Evolutionary conservation across 345 rosid genomes (phyloP).

Genomic region (Brassica incana): DNA sequence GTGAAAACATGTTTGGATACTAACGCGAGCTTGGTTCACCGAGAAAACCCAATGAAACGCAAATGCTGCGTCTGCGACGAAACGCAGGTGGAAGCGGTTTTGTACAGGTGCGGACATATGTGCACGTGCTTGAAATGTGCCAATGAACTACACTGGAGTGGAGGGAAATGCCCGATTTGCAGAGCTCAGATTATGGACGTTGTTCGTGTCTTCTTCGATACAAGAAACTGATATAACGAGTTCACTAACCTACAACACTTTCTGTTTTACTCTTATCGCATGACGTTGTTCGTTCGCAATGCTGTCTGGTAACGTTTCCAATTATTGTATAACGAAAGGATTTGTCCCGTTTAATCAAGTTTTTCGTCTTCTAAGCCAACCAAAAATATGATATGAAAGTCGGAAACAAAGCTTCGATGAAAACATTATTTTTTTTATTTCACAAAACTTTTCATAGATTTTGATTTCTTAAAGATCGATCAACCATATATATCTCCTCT

Average conservation of each 20-base stretch:
- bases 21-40: slow-evolving; percentile 48
- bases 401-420: background rate
- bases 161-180: slow-evolving; percentile 76
- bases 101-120: slow-evolving; percentile 94
- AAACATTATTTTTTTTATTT: background rate
- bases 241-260: slow-evolving; percentile 11
- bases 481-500: background rate
- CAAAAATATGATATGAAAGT: background rate
- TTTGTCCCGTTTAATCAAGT: background rate
- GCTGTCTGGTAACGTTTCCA: background rate
- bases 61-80: slow-evolving; percentile 71
- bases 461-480: slow-evolving; percentile 7
- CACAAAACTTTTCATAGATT: background rate
- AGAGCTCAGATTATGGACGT: slow-evolving; percentile 76
- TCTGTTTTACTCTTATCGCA: background rate
- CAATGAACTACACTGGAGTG: slow-evolving; percentile 59
- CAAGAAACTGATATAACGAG: slow-evolving; percentile 29
- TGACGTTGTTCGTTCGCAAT: slow-evolving; percentile 12
- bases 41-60: slow-evolving; percentile 48
- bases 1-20: slow-evolving; percentile 57
- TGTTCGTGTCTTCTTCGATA: slow-evolving; percentile 62
- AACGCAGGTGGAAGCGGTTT: slow-evolving; percentile 65
- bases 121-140: slow-evolving; percentile 81
- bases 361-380: background rate
- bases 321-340: background rate